Conservation (phyloP, 441 rosid species). For the Pelargonium fulgidum region DNA sequence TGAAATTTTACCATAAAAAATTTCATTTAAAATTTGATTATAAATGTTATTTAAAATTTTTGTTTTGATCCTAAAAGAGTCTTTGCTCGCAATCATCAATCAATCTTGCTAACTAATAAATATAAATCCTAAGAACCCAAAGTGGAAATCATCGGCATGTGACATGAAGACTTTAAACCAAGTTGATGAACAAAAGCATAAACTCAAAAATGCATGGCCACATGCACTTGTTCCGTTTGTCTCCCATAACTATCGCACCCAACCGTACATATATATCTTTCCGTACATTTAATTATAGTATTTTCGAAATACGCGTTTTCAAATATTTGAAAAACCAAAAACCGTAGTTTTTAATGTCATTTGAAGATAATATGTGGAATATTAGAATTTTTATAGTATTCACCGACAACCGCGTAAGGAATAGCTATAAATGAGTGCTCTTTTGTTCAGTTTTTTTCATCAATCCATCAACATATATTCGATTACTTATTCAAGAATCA, state of each 20-base stretch:
- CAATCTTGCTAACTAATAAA: no score
- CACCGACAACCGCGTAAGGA: slow-evolving; percentile 8
- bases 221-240: slow-evolving; percentile 7
- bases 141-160: not conserved
- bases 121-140: no score
- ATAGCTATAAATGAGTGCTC: not conserved
- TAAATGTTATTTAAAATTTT: no score
- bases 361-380: not conserved
- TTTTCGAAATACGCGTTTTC: not conserved
- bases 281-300: slow-evolving; percentile 1
- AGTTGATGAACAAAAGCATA: not conserved
- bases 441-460: not conserved
- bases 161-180: not conserved
- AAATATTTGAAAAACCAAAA: not conserved
- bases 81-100: no score
- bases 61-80: no score
- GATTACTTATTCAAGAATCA: no score
- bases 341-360: not conserved
- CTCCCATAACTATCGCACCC: slow-evolving; percentile 9
- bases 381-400: not conserved
- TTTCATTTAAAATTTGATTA: no score
- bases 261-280: slow-evolving; percentile 6
- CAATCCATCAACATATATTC: not conserved
- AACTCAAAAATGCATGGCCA: not conserved
- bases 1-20: no score